Percentiles rank a stretch among this genome's conserved stretches.
phyloP scores from a whole-genome alignment of 1,139 yeast genomes.

The Scheffersomyces illinoinensis region DNA sequence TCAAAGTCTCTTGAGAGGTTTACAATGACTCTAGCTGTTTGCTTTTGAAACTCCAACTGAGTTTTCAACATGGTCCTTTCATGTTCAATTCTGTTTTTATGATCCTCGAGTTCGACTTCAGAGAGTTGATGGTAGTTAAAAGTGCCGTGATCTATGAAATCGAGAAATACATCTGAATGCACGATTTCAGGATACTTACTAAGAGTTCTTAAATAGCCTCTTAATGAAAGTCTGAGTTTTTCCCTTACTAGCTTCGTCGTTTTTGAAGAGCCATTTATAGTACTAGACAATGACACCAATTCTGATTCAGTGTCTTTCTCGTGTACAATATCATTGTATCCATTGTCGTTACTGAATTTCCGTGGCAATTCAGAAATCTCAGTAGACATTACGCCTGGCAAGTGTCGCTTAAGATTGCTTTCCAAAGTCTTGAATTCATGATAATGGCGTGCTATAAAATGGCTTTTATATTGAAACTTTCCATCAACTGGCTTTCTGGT shows the following conservation, averaged over 20 bases:
- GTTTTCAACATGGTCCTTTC: constrained; percentile 64
- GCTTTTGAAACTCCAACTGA: constrained; percentile 71
- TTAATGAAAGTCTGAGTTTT: constrained; percentile 68
- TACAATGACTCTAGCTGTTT: constrained; percentile 48
- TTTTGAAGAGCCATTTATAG: not conserved
- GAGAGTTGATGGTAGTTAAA: constrained; percentile 28
- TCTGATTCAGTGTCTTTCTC: not conserved
- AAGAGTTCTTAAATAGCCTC: constrained; percentile 67
- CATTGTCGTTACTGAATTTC: constrained; percentile 48
- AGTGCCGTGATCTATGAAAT: constrained; percentile 49
- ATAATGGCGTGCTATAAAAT: constrained; percentile 62
- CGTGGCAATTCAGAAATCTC: constrained; percentile 51
- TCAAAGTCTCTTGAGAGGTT: constrained; percentile 53
- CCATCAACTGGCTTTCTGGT: constrained; percentile 17
- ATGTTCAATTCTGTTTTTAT: constrained; percentile 53
- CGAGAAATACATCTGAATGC: constrained; percentile 48
- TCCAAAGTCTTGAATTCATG: constrained; percentile 64
- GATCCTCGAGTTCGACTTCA: constrained; percentile 52
- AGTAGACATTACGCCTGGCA: constrained; percentile 74
- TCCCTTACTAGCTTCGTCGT: constrained; percentile 40
- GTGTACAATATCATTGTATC: constrained; percentile 10
- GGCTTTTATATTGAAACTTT: constrained; percentile 19
- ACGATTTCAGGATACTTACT: constrained; percentile 56
- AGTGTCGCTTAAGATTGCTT: constrained; percentile 47
- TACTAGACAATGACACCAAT: constrained; percentile 1